These are phyloP conservation scores for Xylaria sp. DNA, from an alignment of 2,329 filamentous ascomycete species.

Conservation along the genomic window DNA sequence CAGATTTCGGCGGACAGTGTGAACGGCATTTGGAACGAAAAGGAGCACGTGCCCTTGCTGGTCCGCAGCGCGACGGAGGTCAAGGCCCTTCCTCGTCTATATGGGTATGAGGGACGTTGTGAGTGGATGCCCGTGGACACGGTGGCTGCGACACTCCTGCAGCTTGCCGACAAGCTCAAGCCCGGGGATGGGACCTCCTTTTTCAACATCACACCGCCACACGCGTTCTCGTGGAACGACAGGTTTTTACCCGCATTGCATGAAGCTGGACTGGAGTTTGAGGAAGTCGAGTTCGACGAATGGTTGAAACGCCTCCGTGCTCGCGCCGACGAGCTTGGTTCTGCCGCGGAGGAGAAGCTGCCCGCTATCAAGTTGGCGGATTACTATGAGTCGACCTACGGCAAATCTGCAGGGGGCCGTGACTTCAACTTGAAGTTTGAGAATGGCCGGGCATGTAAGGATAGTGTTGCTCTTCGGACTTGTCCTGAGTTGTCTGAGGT, in stretches of 20 bases:
- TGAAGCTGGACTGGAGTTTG: conserved; percentile 50
- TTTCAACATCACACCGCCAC: conserved; percentile 46
- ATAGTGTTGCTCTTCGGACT: conserved; percentile 42
- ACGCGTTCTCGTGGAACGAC: conserved; percentile 52
- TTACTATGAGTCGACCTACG: conserved; percentile 44
- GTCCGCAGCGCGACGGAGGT: conserved; percentile 43
- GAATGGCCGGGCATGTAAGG: conserved; percentile 38
- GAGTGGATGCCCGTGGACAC: conserved; percentile 51
- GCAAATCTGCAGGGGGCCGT: conserved; percentile 24
- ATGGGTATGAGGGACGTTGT: conserved; percentile 43
- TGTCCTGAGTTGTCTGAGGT: conserved; percentile 44
- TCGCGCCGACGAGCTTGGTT: conserved; percentile 42
- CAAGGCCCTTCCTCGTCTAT: conserved; percentile 41
- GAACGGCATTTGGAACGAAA: conserved; percentile 47
- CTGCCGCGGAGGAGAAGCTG: conserved; percentile 41
- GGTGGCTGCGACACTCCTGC: conserved; percentile 45
- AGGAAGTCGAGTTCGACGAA: conserved; percentile 48
- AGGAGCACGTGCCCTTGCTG: conserved; percentile 46
- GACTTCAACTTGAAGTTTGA: conserved; percentile 37
- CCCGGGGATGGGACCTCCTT: conserved; percentile 33
- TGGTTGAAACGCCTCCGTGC: conserved; percentile 50
- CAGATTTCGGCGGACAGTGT: conserved; percentile 52
- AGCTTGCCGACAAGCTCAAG: conserved; percentile 38
- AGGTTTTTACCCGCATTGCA: conserved; percentile 48
- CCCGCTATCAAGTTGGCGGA: conserved; percentile 44